Conservation (phyloP, 495 filamentous ascomycete genomes). For the Penicillium macrosclerotiorum region DNA sequence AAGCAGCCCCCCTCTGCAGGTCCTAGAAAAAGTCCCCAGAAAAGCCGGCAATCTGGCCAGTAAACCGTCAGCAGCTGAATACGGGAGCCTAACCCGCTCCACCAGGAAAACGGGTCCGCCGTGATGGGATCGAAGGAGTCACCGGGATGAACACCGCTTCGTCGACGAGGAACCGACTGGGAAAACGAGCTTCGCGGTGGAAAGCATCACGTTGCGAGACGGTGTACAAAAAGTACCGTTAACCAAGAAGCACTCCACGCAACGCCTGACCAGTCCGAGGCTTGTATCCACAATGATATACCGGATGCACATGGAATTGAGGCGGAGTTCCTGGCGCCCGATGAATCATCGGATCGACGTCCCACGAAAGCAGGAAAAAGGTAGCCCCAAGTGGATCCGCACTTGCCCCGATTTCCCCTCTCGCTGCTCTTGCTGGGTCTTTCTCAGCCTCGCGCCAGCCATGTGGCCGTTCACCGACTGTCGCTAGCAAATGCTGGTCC, state of each 20-base stretch:
- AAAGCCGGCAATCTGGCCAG: background rate
- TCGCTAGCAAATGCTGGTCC: background rate
- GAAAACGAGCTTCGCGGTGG: too few species aligned
- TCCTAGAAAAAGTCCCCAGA: background rate
- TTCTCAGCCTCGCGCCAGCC: constrained; percentile 14
- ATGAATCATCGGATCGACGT: constrained; percentile 4
- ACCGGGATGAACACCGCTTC: too few species aligned
- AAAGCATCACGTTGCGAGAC: background rate
- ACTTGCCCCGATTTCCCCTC: background rate
- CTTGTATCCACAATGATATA: constrained; percentile 3
- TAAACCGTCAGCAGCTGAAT: constrained; percentile 29
- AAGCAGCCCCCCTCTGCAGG: too few species aligned
- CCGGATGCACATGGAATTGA: too few species aligned
- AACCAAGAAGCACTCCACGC: background rate
- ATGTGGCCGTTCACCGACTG: constrained; percentile 14
- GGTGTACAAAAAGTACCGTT: background rate
- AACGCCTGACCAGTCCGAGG: background rate
- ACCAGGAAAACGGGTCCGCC: background rate
- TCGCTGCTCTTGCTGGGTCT: background rate
- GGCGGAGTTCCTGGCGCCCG: constrained; percentile 8
- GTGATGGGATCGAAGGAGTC: too few species aligned
- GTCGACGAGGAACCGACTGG: too few species aligned
- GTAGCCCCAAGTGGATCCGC: background rate
- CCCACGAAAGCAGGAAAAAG: background rate
- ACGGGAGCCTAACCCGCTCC: constrained; percentile 19